These are phyloP conservation scores for Centaurea solstitialis DNA, from an alignment of 129 eudicot genomes.

Conservation along the genomic window DNA sequence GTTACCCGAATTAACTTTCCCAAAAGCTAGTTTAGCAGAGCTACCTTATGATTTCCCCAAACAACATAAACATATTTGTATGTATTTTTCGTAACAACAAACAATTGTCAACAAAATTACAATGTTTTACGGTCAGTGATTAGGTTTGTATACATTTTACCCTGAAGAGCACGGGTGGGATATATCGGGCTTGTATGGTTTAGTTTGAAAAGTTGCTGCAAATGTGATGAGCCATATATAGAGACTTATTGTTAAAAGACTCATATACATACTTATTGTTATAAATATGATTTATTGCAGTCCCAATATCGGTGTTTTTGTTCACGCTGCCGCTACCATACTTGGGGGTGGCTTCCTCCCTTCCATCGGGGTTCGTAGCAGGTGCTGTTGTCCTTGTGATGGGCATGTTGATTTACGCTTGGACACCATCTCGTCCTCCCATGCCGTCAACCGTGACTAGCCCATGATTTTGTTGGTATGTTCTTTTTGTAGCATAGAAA, in stretches of 20 bases:
- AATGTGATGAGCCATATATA: too few relatives aligned
- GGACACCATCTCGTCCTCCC: slow-evolving; percentile 59
- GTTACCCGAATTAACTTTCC: not conserved
- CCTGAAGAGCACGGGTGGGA: too few relatives aligned
- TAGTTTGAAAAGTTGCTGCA: not conserved
- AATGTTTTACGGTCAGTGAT: too few relatives aligned
- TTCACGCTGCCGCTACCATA: slow-evolving; percentile 94
- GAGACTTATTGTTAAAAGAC: too few relatives aligned
- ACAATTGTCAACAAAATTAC: too few relatives aligned
- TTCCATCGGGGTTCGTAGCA: slow-evolving; percentile 81
- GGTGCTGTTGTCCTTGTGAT: slow-evolving; percentile 71
- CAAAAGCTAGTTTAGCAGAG: not conserved
- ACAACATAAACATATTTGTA: too few relatives aligned
- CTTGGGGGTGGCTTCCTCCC: slow-evolving; percentile 83
- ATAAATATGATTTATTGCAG: slow-evolving; percentile 40
- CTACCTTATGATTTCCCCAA: not conserved
- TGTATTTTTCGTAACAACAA: too few relatives aligned
- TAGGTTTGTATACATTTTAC: too few relatives aligned
- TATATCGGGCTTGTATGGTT: not conserved
- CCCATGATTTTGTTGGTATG: slow-evolving; percentile 15
- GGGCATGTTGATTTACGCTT: slow-evolving; percentile 73
- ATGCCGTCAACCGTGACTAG: slow-evolving; percentile 26
- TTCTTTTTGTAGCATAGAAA: slow-evolving; percentile 19
- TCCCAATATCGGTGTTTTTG: slow-evolving; percentile 79
- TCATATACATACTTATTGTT: not conserved